Evolutionary conservation across 1,139 yeast genomes (phyloP), one percentile per base, ranked within the genome.

Genomic region (Geotrichum citri-aurantii): DNA sequence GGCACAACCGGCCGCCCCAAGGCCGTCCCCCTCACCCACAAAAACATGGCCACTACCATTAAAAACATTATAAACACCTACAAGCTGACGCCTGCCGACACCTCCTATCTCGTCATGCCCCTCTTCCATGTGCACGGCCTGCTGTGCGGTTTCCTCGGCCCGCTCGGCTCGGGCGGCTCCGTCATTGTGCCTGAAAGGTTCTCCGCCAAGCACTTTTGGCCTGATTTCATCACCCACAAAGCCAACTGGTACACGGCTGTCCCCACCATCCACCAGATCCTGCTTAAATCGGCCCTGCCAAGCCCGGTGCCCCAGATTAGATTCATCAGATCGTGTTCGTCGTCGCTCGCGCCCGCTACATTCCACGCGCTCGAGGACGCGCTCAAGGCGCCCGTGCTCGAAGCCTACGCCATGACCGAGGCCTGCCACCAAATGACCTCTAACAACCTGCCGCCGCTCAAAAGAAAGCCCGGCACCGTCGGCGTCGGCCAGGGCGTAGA

Each of bases 391-490:
- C 89, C 89, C 0, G 88, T 85, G 0, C 68, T 84, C 17, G 90
- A 85, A 68, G 89, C 89, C 0, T 85, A 85, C 67, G 89, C 89
- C n/a, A 84, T 85, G 88, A 85, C 89, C 2, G 90, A 85, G 68
- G 88, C 88, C 1, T 75, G 78, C 62, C 89, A 85, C 69, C 89
- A 85, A 69, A 85, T 85, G 85, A 82, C 88, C 12, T 83, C 88
- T 7, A 85, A 85, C 70, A 79, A 81, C 63, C 71, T 83, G 48
- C 88, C 88, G 50, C 84, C 86, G 2, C 86, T 84, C 8, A 69
- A 77, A 63, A 76, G 88, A 64, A 81, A 81, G 72, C 81, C 88
- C 7, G 88, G 88, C 17, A 82, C 89, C 7, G 89, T 85, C 19
- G 90, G 90, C 11, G 80, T 78, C 59, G 86, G 87, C 11, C 88